Conservation (phyloP, 306 rosid genomes). For the Sesbania bispinosa region DNA sequence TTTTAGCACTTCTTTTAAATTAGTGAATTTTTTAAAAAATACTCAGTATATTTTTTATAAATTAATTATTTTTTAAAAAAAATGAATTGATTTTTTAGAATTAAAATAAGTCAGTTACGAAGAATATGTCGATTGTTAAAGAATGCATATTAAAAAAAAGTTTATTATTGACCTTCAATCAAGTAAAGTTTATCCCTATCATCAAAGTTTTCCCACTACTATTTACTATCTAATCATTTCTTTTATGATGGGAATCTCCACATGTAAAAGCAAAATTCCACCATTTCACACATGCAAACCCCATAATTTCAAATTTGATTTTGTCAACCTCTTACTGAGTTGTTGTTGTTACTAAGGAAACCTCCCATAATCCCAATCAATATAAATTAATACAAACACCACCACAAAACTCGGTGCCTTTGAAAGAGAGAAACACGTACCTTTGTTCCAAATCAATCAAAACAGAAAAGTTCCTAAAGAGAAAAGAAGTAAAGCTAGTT, state of each 20-base stretch:
- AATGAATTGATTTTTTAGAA: too few relatives aligned
- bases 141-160: too few relatives aligned
- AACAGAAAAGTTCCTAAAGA: not conserved
- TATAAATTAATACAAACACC: not conserved
- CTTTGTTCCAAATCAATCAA: not conserved
- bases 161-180: too few relatives aligned
- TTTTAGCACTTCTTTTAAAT: too few relatives aligned
- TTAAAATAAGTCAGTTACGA: too few relatives aligned
- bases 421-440: too few relatives aligned
- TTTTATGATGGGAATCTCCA: not conserved
- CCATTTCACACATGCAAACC: constrained; percentile 32
- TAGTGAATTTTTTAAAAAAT: too few relatives aligned
- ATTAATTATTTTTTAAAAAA: too few relatives aligned
- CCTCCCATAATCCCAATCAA: not conserved
- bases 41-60: too few relatives aligned
- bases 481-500: too few relatives aligned
- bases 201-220: constrained; percentile 17
- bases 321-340: constrained; percentile 21
- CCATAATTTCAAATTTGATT: constrained; percentile 26
- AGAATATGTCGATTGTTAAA: too few relatives aligned
- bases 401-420: not conserved
- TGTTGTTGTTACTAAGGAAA: not conserved
- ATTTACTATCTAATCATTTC: not conserved
- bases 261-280: not conserved
- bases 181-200: not conserved